Base-by-base conservation (phyloP, 192 early-diverging fungal genomes). In the Spinellus fusiger region DNA sequence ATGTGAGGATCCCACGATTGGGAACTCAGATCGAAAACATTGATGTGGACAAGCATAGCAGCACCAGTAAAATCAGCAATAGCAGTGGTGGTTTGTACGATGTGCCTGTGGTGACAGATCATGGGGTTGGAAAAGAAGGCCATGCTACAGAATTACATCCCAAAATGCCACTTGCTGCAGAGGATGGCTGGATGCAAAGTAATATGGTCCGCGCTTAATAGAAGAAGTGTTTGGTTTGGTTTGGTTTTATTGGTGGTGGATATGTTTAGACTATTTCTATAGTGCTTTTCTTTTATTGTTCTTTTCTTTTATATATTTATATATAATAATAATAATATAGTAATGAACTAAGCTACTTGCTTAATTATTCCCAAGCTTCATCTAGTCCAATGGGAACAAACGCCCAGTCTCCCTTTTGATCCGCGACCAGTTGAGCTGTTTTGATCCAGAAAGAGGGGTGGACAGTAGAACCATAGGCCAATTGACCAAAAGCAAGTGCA, bases 1-100 rank as follows among this genome's bases (percentile, higher is more conserved):
- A 95, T 69, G 84, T 96, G 23, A 82, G 78, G 47, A 77, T 98
- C 31, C 81, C 83, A 7, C 69, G 84, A n/a, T 73, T 89, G 48
- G 90, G 89, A 28, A 91, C 88, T 37, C 69, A 70, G 33, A 63
- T 64, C 23, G 88, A 89, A 64, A 84, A 85, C 40, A 53, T 77
- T 13, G 75, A 63, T 7, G 46, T 70, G 4, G 62, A 59, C 12
- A 61, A 64, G 44, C 18, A n/a, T 44, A 44, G 15, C 40, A 12
- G 10, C 40, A 44, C 40, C 40, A 44, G 10, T 18, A n/a, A 10
- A 12, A 44, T 18, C 40, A 44, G 40, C 40, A 44, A 12, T 18
- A 18, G 40, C 18, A 44, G 3, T n/a, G 15, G 15, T 18, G 40
- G 4, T 2, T 18, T n/a, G n/a, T n/a, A n/a, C n/a, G n/a, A n/a